These are phyloP conservation scores for Ogataea sp. DNA, from an alignment of 805 yeast species.

Conservation along the genomic window DNA sequence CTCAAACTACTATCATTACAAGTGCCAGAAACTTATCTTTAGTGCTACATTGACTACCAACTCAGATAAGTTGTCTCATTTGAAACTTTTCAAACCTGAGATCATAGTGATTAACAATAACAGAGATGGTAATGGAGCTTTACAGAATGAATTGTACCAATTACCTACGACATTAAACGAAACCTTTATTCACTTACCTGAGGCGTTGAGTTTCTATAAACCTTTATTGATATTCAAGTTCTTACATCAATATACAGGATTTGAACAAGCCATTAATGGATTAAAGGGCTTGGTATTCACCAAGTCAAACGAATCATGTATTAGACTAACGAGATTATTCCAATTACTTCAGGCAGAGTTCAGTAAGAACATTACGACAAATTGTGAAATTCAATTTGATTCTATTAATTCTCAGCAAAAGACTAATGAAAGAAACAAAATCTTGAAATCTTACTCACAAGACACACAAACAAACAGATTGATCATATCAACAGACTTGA, in stretches of 20 bases:
- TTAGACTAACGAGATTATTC: constrained; percentile 65
- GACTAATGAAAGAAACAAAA: constrained; percentile 41
- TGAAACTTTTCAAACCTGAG: constrained; percentile 65
- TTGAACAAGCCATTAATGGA: constrained; percentile 16
- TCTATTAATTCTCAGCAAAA: constrained; percentile 56
- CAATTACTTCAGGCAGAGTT: constrained; percentile 28
- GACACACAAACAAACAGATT: constrained; percentile 27
- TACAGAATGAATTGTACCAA: constrained; percentile 49
- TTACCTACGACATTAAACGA: constrained; percentile 45
- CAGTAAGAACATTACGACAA: constrained; percentile 2
- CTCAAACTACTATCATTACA: constrained; percentile 26
- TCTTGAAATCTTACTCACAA: constrained; percentile 50
- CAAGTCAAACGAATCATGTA: constrained; percentile 77
- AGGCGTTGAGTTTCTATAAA: constrained; percentile 38
- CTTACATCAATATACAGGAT: constrained; percentile 20
- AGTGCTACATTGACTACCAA: constrained; percentile 93
- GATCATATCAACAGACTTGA: constrained; percentile 77
- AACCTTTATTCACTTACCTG: constrained; percentile 19
- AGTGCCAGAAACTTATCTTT: constrained; percentile 61
- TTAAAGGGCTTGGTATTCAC: constrained; percentile 49
- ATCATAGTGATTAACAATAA: constrained; percentile 69
- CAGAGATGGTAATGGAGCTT: constrained; percentile 25
- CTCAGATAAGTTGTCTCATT: constrained; percentile 72
- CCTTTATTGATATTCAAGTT: constrained; percentile 67
- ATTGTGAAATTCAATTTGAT: constrained; percentile 22